A percentile compares a stretch with the other conserved stretches of the same genome.
Evolutionary conservation across 192 early-diverging fungal genomes (phyloP).

Genomic region (Backusella circina): DNA sequence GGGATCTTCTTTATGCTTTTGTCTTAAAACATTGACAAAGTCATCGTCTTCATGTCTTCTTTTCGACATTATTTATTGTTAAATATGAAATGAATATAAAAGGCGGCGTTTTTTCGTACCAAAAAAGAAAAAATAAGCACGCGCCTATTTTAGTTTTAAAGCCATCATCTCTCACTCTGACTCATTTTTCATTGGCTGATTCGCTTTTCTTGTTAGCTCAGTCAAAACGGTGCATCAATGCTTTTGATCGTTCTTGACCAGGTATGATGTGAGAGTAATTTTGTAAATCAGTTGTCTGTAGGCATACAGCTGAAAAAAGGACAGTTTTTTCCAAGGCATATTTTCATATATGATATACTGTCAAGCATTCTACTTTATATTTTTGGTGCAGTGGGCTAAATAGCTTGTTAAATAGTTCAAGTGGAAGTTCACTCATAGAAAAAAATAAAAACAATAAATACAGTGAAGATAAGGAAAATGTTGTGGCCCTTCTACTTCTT

Average conservation of each 20-base stretch:
- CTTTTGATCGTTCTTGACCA: too few species aligned
- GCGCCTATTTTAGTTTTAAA: not conserved
- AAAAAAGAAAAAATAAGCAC: not conserved
- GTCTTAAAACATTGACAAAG: conserved; percentile 18
- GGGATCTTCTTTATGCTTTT: conserved; percentile 15
- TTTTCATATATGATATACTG: not conserved
- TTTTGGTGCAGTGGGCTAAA: not conserved
- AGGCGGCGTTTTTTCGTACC: not conserved
- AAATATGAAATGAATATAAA: not conserved
- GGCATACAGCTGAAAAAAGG: not conserved
- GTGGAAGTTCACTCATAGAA: too few species aligned
- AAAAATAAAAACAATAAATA: too few species aligned
- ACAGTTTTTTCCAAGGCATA: not conserved
- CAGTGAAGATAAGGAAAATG: too few species aligned
- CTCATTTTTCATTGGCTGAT: too few species aligned
- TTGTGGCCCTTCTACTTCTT: too few species aligned
- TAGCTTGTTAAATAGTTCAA: not conserved
- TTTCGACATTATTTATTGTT: conserved; percentile 14
- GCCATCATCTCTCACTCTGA: not conserved
- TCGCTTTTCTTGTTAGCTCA: too few species aligned
- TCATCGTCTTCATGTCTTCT: conserved; percentile 10
- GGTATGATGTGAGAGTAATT: too few species aligned
- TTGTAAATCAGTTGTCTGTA: not conserved
- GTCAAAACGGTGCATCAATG: too few species aligned
- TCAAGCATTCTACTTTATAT: not conserved